phyloP scores from a whole-genome alignment of 495 filamentous ascomycete species.

The Bacidia gigantensis region DNA sequence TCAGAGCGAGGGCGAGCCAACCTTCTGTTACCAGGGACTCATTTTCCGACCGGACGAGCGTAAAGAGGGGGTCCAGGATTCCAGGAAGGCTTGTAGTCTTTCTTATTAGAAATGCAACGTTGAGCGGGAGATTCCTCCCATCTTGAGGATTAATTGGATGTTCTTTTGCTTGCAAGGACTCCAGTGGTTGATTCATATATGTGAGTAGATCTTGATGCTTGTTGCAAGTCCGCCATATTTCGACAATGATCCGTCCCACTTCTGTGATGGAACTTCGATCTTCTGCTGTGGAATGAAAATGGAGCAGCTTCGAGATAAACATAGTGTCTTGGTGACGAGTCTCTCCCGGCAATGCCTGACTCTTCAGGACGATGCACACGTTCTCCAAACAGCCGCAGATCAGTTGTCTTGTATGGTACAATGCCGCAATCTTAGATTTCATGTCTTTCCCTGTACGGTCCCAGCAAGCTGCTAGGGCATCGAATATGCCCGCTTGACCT shows the following conservation, averaged over 20 bases:
- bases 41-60: conserved; percentile 47
- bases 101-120: not conserved
- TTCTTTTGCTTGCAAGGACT: not conserved
- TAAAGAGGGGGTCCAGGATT: conserved; percentile 39
- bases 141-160: not conserved
- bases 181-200: not conserved
- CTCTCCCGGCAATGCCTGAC: too few relatives aligned
- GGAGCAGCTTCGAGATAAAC: conserved; percentile 31
- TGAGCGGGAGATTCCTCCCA: not conserved
- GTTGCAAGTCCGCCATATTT: conserved; percentile 48
- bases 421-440: conserved; percentile 43
- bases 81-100: conserved; percentile 24
- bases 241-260: conserved; percentile 50
- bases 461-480: conserved; percentile 27
- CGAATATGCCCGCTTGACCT: conserved; percentile 37
- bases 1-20: conserved; percentile 61
- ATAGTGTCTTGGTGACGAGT: too few relatives aligned
- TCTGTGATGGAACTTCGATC: conserved; percentile 57
- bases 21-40: conserved; percentile 60
- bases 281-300: conserved; percentile 38
- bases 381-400: conserved; percentile 44
- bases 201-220: conserved; percentile 15
- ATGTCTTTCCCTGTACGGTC: conserved; percentile 48
- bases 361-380: conserved; percentile 31
- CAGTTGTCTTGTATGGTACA: conserved; percentile 53